Base-by-base conservation (phyloP, 768 basidiomycete species). In the Mycena maculata region DNA sequence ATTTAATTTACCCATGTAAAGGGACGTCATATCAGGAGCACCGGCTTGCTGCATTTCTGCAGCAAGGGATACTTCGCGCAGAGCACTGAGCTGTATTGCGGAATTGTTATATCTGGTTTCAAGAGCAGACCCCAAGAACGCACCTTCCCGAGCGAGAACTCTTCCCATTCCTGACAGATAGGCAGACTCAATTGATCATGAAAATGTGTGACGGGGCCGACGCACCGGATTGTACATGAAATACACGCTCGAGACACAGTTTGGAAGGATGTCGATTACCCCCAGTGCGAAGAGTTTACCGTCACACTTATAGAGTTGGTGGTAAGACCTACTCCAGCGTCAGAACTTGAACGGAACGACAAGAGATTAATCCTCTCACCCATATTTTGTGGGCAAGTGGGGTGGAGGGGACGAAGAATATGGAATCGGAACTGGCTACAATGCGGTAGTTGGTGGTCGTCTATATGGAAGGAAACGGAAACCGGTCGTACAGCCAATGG, bases 261-360 rank as follows among this genome's bases (percentile, higher is more conserved):
- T 77, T 0, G 96, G 96, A 28, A 99, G 83, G 60, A 99, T 90
- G 76, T 99, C 98, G 60, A 99, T 81, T 30, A 99, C 93, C 7
- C 88, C 90, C 74, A 99, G 83, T 0, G 94, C 98, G 55, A 98
- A 86, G 13, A 98, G 83, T 74, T 89, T 77, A 4, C 89, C 93
- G 72, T 98, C 92, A 27, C 98, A 76, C 66, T 88, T 85, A 75
- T 97, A 98, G 47, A 95, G 79, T 71, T 95, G 95, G 73, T 99
- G 97, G 77, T 95, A 94, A 25, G 94, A 92, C n/a, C 69, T 70
- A 30, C 9, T 44, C n/a, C n/a, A 56, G 9, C 15, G 36, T 65
- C 20, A 59, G 57, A 15, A 28, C 9, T 22, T 47, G 31, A 15
- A 27, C 18, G 15, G 33, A 6, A 42, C 13, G 22, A 45, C 16